These are phyloP conservation scores for Gastrodia elata DNA, from an alignment of 106 monocot species.

Conservation along the genomic window DNA sequence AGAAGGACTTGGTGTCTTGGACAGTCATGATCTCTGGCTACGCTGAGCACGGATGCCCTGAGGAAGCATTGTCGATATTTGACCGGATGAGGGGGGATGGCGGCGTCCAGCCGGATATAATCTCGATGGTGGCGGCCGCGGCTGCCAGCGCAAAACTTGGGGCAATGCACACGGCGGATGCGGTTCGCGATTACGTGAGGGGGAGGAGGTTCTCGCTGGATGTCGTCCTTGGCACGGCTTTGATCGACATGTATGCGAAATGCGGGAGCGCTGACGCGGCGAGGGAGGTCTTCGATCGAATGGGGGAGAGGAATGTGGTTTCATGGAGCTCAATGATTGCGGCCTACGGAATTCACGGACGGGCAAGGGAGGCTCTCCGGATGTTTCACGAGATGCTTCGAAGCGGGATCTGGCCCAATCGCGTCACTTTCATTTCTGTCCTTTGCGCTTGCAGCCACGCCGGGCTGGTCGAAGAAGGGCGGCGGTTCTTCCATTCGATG, in stretches of 20 bases:
- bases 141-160: conserved; percentile 49
- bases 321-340: conserved; percentile 59
- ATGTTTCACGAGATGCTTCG: conserved; percentile 32
- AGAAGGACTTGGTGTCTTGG: conserved; percentile 40
- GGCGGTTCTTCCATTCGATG: conserved; percentile 27
- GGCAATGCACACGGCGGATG: conserved; percentile 38
- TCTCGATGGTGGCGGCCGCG: conserved; percentile 34
- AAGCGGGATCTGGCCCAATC: conserved; percentile 27
- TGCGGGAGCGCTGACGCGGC: conserved; percentile 36
- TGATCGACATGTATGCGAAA: conserved; percentile 59
- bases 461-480: conserved; percentile 34
- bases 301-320: conserved; percentile 47
- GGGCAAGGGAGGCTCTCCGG: conserved; percentile 27
- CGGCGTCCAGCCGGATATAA: conserved; percentile 30
- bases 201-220: conserved; percentile 22
- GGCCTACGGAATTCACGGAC: conserved; percentile 47
- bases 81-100: conserved; percentile 27
- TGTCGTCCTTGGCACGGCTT: conserved; percentile 43
- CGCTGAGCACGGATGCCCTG: conserved; percentile 31
- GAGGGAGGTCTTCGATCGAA: conserved; percentile 34
- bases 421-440: conserved; percentile 35
- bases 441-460: conserved; percentile 43
- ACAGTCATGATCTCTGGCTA: conserved; percentile 45
- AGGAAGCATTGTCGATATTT: conserved; percentile 36
- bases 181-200: conserved; percentile 30